Percentiles rank a stretch among this genome's conserved stretches.
These are phyloP conservation scores for Backusella westeae DNA, from an alignment of 192 early-diverging fungal genomes.

Conservation along the genomic window DNA sequence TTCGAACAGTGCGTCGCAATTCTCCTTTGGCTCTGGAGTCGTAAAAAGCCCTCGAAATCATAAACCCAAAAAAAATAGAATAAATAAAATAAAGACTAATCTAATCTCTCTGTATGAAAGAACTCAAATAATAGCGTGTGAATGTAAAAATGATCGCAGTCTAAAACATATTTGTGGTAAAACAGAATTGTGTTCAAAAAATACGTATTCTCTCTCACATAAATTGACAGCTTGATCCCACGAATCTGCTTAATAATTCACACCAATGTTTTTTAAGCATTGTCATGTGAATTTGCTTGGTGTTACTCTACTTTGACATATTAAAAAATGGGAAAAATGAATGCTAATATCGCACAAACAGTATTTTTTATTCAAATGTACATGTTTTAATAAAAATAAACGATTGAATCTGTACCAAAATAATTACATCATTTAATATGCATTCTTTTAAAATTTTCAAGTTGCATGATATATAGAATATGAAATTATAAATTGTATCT, in stretches of 20 bases:
- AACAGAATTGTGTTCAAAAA: not conserved
- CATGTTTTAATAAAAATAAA: not conserved
- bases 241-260: not conserved
- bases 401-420: not conserved
- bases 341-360: not conserved
- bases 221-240: not conserved
- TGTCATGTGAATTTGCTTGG: not conserved
- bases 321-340: not conserved
- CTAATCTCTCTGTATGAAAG: not conserved
- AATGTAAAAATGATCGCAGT: not conserved
- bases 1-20: too few relatives aligned
- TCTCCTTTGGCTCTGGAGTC: too few relatives aligned
- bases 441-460: too few relatives aligned
- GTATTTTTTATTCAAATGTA: not conserved
- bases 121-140: not conserved
- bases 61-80: too few relatives aligned
- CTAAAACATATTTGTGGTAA: not conserved
- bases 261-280: constrained; percentile 1
- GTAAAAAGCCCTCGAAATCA: too few relatives aligned
- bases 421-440: too few relatives aligned
- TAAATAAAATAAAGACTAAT: too few relatives aligned
- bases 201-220: not conserved
- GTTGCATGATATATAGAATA: not conserved
- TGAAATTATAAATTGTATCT: not conserved
- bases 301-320: not conserved